Conservation (phyloP, 345 rosid species). For the Populus pruinosa region DNA sequence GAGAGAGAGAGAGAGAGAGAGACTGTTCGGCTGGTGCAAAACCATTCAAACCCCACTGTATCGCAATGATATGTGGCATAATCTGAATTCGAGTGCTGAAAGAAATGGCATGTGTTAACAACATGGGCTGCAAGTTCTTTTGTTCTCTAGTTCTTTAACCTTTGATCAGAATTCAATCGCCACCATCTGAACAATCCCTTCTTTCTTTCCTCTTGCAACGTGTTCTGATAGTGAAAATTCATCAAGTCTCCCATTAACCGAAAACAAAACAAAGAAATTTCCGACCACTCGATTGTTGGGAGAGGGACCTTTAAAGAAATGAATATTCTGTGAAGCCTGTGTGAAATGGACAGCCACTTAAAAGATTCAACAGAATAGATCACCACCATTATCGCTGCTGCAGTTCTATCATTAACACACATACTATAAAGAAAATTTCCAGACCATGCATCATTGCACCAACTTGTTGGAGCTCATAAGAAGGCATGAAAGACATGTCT, state of each 20-base stretch:
- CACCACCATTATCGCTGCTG: background rate
- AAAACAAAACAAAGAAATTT: background rate
- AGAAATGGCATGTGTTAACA: background rate
- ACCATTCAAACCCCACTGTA: background rate
- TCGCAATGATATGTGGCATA: background rate
- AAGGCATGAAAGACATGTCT: background rate
- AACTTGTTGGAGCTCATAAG: background rate
- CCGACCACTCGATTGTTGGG: no score
- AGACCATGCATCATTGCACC: background rate
- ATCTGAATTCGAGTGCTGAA: background rate
- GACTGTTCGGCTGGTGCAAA: background rate
- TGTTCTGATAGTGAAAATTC: no score
- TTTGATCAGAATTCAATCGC: no score
- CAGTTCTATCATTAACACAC: background rate
- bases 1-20: no score
- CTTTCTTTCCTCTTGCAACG: no score
- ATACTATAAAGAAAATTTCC: background rate
- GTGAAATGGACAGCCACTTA: slow-evolving; percentile 15
- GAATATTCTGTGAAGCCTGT: background rate
- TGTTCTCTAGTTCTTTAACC: background rate
- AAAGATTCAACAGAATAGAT: background rate
- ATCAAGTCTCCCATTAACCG: no score
- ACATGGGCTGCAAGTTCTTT: background rate
- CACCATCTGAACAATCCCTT: no score
- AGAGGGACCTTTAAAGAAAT: background rate